phyloP scores from a whole-genome alignment of 805 yeast species.

The Zygoascus bituminiphila region DNA sequence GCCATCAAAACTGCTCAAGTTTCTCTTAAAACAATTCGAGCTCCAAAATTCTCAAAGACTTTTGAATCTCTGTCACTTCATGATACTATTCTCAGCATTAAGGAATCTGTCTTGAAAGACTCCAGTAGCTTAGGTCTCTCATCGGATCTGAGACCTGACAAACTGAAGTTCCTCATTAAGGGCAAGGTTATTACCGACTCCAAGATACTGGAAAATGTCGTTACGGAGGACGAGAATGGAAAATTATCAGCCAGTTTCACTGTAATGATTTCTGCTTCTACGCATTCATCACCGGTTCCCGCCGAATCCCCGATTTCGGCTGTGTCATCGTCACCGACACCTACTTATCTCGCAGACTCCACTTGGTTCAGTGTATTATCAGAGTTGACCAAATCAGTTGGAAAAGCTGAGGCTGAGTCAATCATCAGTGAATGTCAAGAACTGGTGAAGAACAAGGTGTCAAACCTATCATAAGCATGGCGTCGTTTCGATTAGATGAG shows the following conservation, averaged over 20 bases:
- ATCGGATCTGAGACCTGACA: slow-evolving; percentile 8
- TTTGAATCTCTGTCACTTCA: slow-evolving; percentile 18
- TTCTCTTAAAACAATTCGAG: slow-evolving; percentile 56
- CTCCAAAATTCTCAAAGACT: slow-evolving; percentile 53
- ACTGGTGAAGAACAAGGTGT: background rate
- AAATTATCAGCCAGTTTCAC: slow-evolving; percentile 32
- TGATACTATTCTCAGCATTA: slow-evolving; percentile 23
- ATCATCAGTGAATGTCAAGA: background rate
- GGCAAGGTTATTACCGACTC: slow-evolving; percentile 57
- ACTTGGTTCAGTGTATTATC: background rate
- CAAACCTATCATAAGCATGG: background rate
- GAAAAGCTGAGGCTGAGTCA: background rate
- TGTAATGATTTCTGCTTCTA: slow-evolving; percentile 34
- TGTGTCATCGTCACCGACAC: background rate
- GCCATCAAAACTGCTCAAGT: slow-evolving; percentile 17
- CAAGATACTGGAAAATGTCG: slow-evolving; percentile 29
- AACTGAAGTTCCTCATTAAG: slow-evolving; percentile 46
- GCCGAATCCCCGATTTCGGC: background rate
- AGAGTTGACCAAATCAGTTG: background rate
- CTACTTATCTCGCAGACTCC: background rate
- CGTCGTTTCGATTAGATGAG: too few species aligned
- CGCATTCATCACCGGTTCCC: background rate
- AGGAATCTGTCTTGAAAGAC: slow-evolving; percentile 25
- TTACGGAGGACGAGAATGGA: slow-evolving; percentile 20
- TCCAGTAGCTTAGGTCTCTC: slow-evolving; percentile 17